Evolutionary conservation across 2,329 filamentous ascomycete species (phyloP).

Genomic region (Cladophialophora carrionii): DNA sequence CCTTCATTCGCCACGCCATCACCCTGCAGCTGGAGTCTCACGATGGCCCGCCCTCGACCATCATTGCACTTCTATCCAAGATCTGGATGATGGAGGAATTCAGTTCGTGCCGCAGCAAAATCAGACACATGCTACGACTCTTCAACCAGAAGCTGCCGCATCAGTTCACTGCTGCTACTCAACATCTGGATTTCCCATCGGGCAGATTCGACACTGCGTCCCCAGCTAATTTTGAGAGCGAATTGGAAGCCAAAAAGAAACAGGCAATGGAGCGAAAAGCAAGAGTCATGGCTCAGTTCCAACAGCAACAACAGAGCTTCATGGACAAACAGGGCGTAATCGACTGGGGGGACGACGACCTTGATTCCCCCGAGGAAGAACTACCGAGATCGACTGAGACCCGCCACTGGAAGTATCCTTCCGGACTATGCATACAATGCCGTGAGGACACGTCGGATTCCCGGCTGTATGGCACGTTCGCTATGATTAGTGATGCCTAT

Average conservation of each 20-base stretch:
- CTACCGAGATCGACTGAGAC: constrained; percentile 60
- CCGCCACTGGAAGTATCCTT: constrained; percentile 86
- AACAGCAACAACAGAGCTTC: constrained; percentile 95
- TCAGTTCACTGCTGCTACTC: constrained; percentile 71
- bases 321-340: constrained; percentile 83
- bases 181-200: constrained; percentile 62
- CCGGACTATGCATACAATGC: constrained; percentile 91
- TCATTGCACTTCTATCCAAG: constrained; percentile 57
- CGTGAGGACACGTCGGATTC: constrained; percentile 94
- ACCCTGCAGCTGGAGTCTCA: constrained; percentile 46
- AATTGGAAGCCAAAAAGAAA: constrained; percentile 81
- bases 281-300: constrained; percentile 95
- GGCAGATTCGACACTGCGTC: constrained; percentile 82
- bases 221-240: constrained; percentile 66
- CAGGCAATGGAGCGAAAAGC: constrained; percentile 88
- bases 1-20: constrained; percentile 74
- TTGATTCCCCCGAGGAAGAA: constrained; percentile 64
- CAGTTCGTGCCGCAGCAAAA: constrained; percentile 81
- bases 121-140: constrained; percentile 77
- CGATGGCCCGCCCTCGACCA: constrained; percentile 50
- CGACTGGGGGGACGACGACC: constrained; percentile 84
- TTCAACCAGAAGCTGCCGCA: constrained; percentile 81
- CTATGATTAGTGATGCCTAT: constrained; percentile 80
- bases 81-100: constrained; percentile 70
- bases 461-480: constrained; percentile 89